Evolutionary conservation across 2,329 filamentous ascomycete species (phyloP), one percentile per base, ranked within the genome.

Genomic region (Trichoderma guizhouense): DNA sequence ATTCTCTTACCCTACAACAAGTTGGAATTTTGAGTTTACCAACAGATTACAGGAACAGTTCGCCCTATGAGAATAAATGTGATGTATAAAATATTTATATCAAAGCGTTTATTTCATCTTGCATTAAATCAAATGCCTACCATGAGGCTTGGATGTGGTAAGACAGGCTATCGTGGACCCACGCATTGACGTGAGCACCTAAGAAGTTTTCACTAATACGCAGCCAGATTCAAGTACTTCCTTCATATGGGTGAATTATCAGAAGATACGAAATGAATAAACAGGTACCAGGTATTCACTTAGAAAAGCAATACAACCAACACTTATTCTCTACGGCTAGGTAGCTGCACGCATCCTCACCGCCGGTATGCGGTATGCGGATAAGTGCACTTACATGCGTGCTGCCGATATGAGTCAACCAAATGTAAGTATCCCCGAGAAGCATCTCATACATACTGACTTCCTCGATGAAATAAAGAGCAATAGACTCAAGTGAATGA

Each of bases 111-210:
- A 51, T 51, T 51, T 12, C 0, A 51, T 21, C 9, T 51, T 51
- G 43, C 9, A 1, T 51, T 0, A 6, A 1, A 51, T 21, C 1
- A 12, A 51, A 21, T 3, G 4, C 4, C 0, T 3, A 51, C 1
- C 8, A 51, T 21, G 5, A 11, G 18, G 5, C 8, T 21, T 1
- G n/a, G n/a, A 6, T 51, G 18, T 21, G 43, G 43, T 2, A 0
- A 6, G 43, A 6, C 5, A 11, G 8, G 9, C n/a, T 21, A 11
- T 11, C 18, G 8, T 47, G 43, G 8, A 21, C 8, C 18, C n/a
- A 21, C 1, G 1, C n/a, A 21, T 51, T 11, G 12, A 12, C n/a
- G 21, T 43, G 7, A 9, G 39, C 39, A n/a, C 15, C 3, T n/a
- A n/a, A n/a, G 39, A 18, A 18, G 15, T 4, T 43, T 43, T 3